These are phyloP conservation scores for Henckelia pumila DNA, from an alignment of 257 asterid genomes.

Conservation along the genomic window DNA sequence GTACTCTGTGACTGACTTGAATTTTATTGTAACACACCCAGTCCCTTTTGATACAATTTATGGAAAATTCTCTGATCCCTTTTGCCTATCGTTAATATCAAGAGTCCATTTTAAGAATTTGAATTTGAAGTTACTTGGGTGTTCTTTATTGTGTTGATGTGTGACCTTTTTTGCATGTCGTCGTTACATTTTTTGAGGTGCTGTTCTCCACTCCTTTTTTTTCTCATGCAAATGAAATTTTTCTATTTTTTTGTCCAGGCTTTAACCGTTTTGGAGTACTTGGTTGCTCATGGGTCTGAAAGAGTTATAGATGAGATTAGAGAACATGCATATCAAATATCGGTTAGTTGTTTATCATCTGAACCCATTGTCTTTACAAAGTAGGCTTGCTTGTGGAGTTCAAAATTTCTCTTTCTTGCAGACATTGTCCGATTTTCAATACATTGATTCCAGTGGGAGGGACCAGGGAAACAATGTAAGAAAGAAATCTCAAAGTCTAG, in stretches of 20 bases:
- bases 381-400: slow-evolving; percentile 18
- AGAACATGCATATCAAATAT: slow-evolving; percentile 94
- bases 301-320: slow-evolving; percentile 89
- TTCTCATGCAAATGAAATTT: slow-evolving; percentile 15
- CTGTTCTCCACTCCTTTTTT: slow-evolving; percentile 17
- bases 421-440: slow-evolving; percentile 94
- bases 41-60: slow-evolving; percentile 2
- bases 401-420: slow-evolving; percentile 35
- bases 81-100: slow-evolving; percentile 15
- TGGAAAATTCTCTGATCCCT: slow-evolving; percentile 15
- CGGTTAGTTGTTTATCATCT: slow-evolving; percentile 49
- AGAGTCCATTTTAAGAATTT: slow-evolving; percentile 8
- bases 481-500: slow-evolving; percentile 90
- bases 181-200: slow-evolving; percentile 5
- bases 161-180: slow-evolving; percentile 13
- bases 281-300: slow-evolving; percentile 94
- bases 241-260: slow-evolving; percentile 53
- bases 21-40: slow-evolving; percentile 8
- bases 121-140: slow-evolving; percentile 1
- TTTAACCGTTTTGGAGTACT: slow-evolving; percentile 82
- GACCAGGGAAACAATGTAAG: slow-evolving; percentile 97
- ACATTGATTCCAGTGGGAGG: slow-evolving; percentile 86
- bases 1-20: background rate
- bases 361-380: slow-evolving; percentile 11
- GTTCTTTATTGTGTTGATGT: slow-evolving; percentile 2